Percentiles rank a stretch among this genome's conserved stretches.
These are phyloP conservation scores for Zymoseptoria tritici DNA, from an alignment of 2,329 filamentous ascomycete genomes.

Conservation along the genomic window DNA sequence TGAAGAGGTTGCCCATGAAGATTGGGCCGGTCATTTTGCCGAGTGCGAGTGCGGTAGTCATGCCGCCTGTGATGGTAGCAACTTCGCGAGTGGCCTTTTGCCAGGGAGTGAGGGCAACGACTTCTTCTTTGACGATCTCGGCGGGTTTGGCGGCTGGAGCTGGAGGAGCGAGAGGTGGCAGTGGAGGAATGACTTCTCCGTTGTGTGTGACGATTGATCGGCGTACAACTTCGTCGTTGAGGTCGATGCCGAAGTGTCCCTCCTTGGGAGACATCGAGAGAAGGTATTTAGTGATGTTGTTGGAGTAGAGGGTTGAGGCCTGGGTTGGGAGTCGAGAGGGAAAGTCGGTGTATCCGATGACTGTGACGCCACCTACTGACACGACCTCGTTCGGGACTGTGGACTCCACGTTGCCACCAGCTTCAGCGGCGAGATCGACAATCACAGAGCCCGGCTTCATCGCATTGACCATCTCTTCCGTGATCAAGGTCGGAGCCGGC, in stretches of 20 bases:
- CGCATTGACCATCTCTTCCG: constrained; percentile 67
- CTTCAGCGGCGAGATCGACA: constrained; percentile 81
- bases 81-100: constrained; percentile 74
- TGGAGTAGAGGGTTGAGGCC: constrained; percentile 83
- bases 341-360: constrained; percentile 85
- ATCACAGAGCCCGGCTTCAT: constrained; percentile 89
- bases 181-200: constrained; percentile 67
- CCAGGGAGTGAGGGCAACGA: constrained; percentile 69
- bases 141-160: constrained; percentile 44
- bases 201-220: constrained; percentile 76
- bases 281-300: constrained; percentile 86
- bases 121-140: constrained; percentile 48
- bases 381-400: constrained; percentile 50
- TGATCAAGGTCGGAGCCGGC: constrained; percentile 76
- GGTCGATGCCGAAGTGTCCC: constrained; percentile 71
- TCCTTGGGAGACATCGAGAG: constrained; percentile 73
- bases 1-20: constrained; percentile 85
- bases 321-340: constrained; percentile 82
- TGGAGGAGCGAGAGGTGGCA: constrained; percentile 59
- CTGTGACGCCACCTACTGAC: constrained; percentile 27
- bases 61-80: constrained; percentile 64
- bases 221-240: constrained; percentile 77
- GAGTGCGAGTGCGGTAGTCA: constrained; percentile 66
- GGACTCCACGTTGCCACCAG: constrained; percentile 79
- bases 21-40: constrained; percentile 74